A percentile compares a stretch with the other conserved stretches of the same genome.
Conservation (phyloP, 805 yeast genomes). For the Yarrowia sp. region DNA sequence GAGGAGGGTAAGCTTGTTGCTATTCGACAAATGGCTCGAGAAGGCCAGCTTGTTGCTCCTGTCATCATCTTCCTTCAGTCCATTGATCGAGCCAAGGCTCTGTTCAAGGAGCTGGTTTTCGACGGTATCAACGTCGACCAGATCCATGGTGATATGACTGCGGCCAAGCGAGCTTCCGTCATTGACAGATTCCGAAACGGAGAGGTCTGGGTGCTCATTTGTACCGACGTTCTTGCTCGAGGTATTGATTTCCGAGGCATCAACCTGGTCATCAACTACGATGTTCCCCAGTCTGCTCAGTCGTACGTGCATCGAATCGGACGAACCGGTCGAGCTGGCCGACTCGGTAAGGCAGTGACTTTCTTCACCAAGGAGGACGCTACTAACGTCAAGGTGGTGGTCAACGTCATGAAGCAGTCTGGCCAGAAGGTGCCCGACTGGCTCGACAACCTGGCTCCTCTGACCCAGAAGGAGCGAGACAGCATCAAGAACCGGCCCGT, state of each 20-base stretch:
- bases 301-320: constrained; percentile 98
- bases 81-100: constrained; percentile 90
- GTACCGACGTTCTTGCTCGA: constrained; percentile 94
- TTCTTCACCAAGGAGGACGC: constrained; percentile 91
- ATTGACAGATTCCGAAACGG: constrained; percentile 87
- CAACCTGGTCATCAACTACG: constrained; percentile 92
- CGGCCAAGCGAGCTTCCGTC: constrained; percentile 81
- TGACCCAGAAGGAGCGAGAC: constrained; percentile 68
- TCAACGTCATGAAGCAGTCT: constrained; percentile 95
- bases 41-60: constrained; percentile 83
- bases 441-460: constrained; percentile 76
- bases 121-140: constrained; percentile 94
- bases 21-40: constrained; percentile 82
- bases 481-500: constrained; percentile 61
- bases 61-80: constrained; percentile 90
- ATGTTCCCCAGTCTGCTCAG: constrained; percentile 92
- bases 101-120: constrained; percentile 89
- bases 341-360: constrained; percentile 85
- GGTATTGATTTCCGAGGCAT: constrained; percentile 98
- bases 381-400: constrained; percentile 75
- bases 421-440: constrained; percentile 73
- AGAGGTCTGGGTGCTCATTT: constrained; percentile 92
- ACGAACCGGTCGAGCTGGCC: constrained; percentile 97
- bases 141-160: constrained; percentile 93
- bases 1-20: constrained; percentile 96